Base-by-base conservation (phyloP, 768 basidiomycete species). In the Calocera viscosa region DNA sequence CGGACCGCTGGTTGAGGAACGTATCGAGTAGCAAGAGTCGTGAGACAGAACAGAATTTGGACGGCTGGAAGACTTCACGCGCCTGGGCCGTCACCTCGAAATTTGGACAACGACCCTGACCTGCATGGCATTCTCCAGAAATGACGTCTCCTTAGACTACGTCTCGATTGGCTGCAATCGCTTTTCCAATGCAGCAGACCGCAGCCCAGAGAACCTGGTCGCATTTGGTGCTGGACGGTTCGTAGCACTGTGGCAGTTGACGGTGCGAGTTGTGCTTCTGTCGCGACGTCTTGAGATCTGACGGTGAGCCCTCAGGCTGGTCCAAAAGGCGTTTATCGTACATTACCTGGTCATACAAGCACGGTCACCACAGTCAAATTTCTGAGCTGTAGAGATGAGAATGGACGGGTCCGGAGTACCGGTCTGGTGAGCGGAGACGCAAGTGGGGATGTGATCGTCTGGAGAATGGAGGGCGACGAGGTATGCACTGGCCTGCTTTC, bases 291-390 rank as follows among this genome's bases (percentile, higher is more conserved):
- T 22, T 38, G 22, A 28, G 35, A 64, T 33, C 53, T 69, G 26
- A 70, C 34, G 16, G 49, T 63, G 24, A 64, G 33, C 34, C 69
- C 90, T 87, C 79, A 81, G 67, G 70, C 73, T 17, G 65, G 70
- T 12, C 83, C 84, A 70, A 74, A 73, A 49, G 87, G 89, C 0
- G 80, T 94, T 32, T 77, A 78, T 22, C 77, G 81, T 66, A 94
- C 91, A 0, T 80, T 97, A 5, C 82, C 86, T 0, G 91, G 87
- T 2, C 92, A 94, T 72, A 76, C 83, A 53, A 85, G 84, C 11
- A 72, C 83, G 19, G 83, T 98, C 24, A 93, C 93, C 24, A 88
- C 85, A 53, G 81, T 94, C 49, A 84, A 84, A 49, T 94, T 92
- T 72, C 70, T 86, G 7, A 73, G 74, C 72, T 70, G 74, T 80